Evolutionary conservation across 352 stramenopile genomes (phyloP).

Genomic region (Globisporangium sylvaticum): DNA sequence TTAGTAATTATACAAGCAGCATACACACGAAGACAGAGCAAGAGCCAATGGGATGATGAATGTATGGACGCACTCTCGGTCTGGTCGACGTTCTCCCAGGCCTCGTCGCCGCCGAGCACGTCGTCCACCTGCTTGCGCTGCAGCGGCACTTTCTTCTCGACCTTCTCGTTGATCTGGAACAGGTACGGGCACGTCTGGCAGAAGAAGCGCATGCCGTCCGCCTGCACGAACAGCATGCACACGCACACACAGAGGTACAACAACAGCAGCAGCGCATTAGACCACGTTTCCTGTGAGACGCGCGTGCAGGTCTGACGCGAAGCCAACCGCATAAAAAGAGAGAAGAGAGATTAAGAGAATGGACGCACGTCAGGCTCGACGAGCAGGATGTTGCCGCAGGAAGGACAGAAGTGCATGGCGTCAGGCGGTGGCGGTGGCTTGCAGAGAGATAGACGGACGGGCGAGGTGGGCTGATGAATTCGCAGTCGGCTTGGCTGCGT

Average conservation of each 20-base stretch:
- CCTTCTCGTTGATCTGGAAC: constrained; percentile 86
- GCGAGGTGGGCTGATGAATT: background rate
- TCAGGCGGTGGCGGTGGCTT: background rate
- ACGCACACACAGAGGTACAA: constrained; percentile 3
- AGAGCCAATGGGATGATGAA: background rate
- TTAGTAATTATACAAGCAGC: background rate
- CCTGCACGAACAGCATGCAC: constrained; percentile 27
- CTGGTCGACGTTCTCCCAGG: constrained; percentile 98
- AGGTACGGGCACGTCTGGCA: constrained; percentile 88
- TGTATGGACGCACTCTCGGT: constrained; percentile 78
- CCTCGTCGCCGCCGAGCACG: constrained; percentile 95
- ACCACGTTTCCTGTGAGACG: background rate
- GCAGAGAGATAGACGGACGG: too few species aligned
- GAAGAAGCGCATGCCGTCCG: constrained; percentile 88
- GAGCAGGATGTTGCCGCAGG: constrained; percentile 87
- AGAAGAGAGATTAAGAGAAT: too few species aligned
- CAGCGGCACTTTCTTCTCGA: constrained; percentile 87
- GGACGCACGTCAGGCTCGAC: constrained; percentile 76
- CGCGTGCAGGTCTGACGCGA: too few species aligned
- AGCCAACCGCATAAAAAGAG: too few species aligned
- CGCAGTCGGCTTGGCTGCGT: background rate
- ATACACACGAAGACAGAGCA: background rate
- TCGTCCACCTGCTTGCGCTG: constrained; percentile 98
- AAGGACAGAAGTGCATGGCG: constrained; percentile 90
- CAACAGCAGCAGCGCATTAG: background rate